phyloP scores from a whole-genome alignment of 2,329 filamentous ascomycete species.

The Proliferodiscus dingleyae region DNA sequence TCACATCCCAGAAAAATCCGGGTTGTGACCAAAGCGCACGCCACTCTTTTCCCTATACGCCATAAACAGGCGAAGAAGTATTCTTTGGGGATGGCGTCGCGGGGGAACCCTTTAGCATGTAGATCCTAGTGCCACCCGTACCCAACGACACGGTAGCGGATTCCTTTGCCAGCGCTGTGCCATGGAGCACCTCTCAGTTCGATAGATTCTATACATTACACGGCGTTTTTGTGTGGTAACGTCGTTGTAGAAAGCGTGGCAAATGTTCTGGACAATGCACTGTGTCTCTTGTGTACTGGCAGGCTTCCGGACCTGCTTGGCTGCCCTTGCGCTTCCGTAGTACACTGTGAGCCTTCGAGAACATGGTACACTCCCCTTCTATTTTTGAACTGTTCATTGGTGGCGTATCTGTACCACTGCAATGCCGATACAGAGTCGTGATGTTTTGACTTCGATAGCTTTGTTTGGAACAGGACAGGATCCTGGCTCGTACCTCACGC shows the following conservation, averaged over 20 bases:
- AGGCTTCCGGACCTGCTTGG: neutral
- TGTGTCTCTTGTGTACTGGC: neutral
- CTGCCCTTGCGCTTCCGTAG: neutral
- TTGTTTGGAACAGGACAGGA: neutral
- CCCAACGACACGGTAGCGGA: constrained; percentile 9
- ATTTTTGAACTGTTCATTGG: neutral
- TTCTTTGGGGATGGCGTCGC: constrained; percentile 7
- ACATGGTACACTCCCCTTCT: too few species aligned
- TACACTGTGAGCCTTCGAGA: neutral
- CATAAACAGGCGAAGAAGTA: constrained; percentile 6
- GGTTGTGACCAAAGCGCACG: neutral
- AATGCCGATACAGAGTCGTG: neutral
- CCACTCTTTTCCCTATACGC: constrained; percentile 6
- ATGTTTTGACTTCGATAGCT: neutral
- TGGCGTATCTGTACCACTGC: neutral
- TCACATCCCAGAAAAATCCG: neutral
- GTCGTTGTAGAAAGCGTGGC: neutral
- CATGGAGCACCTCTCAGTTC: constrained; percentile 4
- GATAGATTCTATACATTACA: neutral
- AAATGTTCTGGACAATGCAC: neutral
- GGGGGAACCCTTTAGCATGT: constrained; percentile 1
- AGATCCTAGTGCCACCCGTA: constrained; percentile 6
- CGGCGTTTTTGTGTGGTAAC: neutral
- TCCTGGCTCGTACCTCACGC: neutral
- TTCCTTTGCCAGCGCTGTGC: neutral